Evolutionary conservation across 2,329 filamentous ascomycete species (phyloP).

Genomic region (Aspergillus intermedius): DNA sequence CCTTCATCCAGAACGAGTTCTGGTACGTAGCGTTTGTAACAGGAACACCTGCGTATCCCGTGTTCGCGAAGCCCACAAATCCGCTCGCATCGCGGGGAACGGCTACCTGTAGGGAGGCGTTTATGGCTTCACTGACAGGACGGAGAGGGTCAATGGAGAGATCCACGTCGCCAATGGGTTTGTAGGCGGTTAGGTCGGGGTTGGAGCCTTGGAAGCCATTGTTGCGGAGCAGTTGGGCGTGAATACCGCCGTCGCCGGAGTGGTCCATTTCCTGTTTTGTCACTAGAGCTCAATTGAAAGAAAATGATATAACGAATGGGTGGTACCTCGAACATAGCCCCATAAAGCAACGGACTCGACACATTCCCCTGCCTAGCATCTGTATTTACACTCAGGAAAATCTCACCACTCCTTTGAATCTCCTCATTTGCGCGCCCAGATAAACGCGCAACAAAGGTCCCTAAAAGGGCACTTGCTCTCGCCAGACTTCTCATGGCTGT

Average conservation of each 20-base stretch:
- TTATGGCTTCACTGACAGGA: conserved; percentile 23
- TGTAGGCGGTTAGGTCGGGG: conserved; percentile 21
- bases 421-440: too few species aligned
- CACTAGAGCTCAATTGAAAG: not conserved
- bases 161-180: conserved; percentile 18
- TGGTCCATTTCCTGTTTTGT: conserved; percentile 28
- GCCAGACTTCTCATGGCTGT: too few species aligned
- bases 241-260: conserved; percentile 12
- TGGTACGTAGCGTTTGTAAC: conserved; percentile 22
- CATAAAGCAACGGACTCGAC: conserved; percentile 29
- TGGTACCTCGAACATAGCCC: conserved; percentile 32
- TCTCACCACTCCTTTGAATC: too few species aligned
- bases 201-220: conserved; percentile 28
- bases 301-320: not conserved
- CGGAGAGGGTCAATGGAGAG: conserved; percentile 19
- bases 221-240: conserved; percentile 15
- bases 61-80: conserved; percentile 40
- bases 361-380: conserved; percentile 16
- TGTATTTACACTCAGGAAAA: too few species aligned
- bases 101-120: conserved; percentile 15
- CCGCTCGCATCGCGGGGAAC: conserved; percentile 14
- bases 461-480: too few species aligned
- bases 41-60: conserved; percentile 30
- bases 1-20: conserved; percentile 27
- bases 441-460: too few species aligned